A percentile compares a stretch with the other conserved stretches of the same genome.
Conservation (phyloP, 2,329 filamentous ascomycete species). For the Exophiala dermatitidis region DNA sequence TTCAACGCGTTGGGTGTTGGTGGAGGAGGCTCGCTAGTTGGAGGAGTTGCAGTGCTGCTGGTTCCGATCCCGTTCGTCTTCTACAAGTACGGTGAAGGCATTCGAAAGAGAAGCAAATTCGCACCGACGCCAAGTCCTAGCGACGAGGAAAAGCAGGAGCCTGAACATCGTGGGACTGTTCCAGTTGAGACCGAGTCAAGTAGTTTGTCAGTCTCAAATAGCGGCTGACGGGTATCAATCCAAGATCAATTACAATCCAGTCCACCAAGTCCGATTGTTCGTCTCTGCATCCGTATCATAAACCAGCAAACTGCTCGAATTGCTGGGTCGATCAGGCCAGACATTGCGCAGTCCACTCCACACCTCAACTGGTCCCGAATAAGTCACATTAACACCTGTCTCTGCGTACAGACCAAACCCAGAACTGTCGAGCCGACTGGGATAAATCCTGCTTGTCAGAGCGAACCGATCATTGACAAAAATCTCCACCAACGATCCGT, state of each 20-base stretch:
- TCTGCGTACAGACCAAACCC: too few species aligned
- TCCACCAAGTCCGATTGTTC: too few species aligned
- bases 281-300: too few species aligned
- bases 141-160: conserved; percentile 18
- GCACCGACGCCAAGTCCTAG: conserved; percentile 30
- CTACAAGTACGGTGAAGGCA: conserved; percentile 38
- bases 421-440: too few species aligned
- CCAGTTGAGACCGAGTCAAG: background rate
- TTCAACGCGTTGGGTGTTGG: conserved; percentile 41
- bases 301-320: too few species aligned
- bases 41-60: conserved; percentile 40
- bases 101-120: conserved; percentile 44
- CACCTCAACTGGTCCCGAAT: too few species aligned
- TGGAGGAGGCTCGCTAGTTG: conserved; percentile 42
- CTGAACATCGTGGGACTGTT: background rate
- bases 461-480: background rate
- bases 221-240: too few species aligned
- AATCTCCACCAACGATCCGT: background rate
- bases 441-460: background rate
- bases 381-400: too few species aligned
- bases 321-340: too few species aligned
- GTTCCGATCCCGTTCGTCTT: conserved; percentile 41
- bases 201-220: too few species aligned
- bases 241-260: too few species aligned
- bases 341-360: too few species aligned